These are phyloP conservation scores for Lentinula sp. DNA, from an alignment of 768 basidiomycete species.

Conservation along the genomic window DNA sequence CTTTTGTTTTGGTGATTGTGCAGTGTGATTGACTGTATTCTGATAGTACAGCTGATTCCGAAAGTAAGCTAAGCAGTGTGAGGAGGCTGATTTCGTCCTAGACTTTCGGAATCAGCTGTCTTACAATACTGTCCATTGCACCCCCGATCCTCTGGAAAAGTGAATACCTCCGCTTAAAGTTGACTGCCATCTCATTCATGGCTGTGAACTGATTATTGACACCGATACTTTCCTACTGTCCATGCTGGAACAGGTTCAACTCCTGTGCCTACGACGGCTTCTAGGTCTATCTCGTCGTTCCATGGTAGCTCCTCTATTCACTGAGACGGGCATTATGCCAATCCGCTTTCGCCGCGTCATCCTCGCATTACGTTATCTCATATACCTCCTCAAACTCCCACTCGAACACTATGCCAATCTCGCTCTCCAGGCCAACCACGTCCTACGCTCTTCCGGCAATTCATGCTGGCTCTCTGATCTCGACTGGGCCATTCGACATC, in stretches of 20 bases:
- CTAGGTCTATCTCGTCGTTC: background rate
- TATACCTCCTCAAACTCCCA: background rate
- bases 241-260: background rate
- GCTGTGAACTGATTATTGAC: background rate
- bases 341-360: background rate
- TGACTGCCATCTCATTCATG: background rate
- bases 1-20: no score
- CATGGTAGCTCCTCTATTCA: background rate
- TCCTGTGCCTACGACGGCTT: background rate
- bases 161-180: background rate
- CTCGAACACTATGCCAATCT: background rate
- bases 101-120: no score
- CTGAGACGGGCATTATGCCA: background rate
- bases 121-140: no score
- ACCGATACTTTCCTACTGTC: background rate
- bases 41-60: no score
- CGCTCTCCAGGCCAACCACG: background rate
- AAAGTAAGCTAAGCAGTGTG: no score
- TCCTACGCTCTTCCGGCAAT: background rate
- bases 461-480: background rate
- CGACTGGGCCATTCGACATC: background rate
- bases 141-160: no score
- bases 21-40: no score
- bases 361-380: background rate
- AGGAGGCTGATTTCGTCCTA: no score